A percentile compares a stretch with the other conserved stretches of the same genome.
Conservation (phyloP, 192 early-diverging fungal species). For the Podila epicladia region DNA sequence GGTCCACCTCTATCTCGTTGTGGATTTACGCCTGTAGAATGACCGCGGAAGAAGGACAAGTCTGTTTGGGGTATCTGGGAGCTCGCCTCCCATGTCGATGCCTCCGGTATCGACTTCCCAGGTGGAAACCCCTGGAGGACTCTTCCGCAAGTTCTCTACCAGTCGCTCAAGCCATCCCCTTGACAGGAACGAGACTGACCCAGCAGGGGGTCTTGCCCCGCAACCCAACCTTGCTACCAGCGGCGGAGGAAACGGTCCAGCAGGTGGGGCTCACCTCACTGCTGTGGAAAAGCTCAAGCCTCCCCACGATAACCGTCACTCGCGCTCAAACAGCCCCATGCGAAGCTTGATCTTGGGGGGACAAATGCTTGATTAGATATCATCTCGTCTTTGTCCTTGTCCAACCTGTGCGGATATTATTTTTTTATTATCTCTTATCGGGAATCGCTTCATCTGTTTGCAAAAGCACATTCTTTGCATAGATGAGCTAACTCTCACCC, state of each 20-base stretch:
- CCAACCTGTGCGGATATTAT: not conserved
- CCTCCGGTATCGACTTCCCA: not conserved
- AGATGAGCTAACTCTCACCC: no score
- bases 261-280: slow-evolving; percentile 4
- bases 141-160: slow-evolving; percentile 42
- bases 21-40: not conserved
- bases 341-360: slow-evolving; percentile 47
- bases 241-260: not conserved
- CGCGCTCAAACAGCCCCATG: slow-evolving; percentile 49
- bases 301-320: slow-evolving; percentile 19
- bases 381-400: not conserved
- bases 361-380: slow-evolving; percentile 45
- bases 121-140: not conserved
- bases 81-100: slow-evolving; percentile 1
- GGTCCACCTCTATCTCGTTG: not conserved
- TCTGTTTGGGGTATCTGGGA: slow-evolving; percentile 17
- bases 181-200: slow-evolving; percentile 38
- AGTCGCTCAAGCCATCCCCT: slow-evolving; percentile 9
- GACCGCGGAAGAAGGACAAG: slow-evolving; percentile 44
- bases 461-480: no score
- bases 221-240: slow-evolving; percentile 1
- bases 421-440: not conserved
- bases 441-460: not conserved
- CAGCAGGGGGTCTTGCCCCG: not conserved
- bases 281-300: slow-evolving; percentile 39